phyloP scores from a whole-genome alignment of 2,329 filamentous ascomycete species.

The Colletotrichum lentis region DNA sequence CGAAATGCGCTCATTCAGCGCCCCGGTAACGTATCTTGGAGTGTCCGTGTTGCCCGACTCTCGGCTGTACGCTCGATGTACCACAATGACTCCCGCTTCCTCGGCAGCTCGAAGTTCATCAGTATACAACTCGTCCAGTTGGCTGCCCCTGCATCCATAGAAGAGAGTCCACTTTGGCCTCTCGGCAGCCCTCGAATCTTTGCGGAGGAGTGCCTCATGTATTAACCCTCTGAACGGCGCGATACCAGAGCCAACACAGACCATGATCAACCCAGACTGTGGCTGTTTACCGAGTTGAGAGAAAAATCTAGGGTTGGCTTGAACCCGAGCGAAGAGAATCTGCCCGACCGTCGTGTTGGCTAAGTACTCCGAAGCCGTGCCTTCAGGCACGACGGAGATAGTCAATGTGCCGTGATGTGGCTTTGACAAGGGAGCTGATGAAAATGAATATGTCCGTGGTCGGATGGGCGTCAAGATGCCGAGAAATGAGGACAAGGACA shows the following conservation, averaged over 20 bases:
- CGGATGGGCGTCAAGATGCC: not conserved
- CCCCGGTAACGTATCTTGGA: not conserved
- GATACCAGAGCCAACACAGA: not conserved
- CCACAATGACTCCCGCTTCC: not conserved
- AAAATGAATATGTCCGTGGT: not conserved
- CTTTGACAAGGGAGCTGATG: not conserved
- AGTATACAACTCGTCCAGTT: not conserved
- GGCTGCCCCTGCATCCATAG: not conserved
- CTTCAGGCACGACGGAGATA: not conserved
- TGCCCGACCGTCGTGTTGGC: not conserved
- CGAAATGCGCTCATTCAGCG: not conserved
- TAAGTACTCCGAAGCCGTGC: not conserved
- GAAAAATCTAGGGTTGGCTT: not conserved
- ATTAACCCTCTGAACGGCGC: not conserved
- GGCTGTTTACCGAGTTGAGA: not conserved
- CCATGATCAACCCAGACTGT: not conserved
- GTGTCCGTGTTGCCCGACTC: not conserved
- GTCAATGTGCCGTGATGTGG: not conserved
- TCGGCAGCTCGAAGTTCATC: not conserved
- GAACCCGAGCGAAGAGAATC: not conserved
- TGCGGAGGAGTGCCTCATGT: not conserved
- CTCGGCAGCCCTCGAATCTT: not conserved
- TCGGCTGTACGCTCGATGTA: not conserved
- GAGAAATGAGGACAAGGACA: not conserved
- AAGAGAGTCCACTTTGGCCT: not conserved